A percentile compares a stretch with the other conserved stretches of the same genome.
Evolutionary conservation across 176 grass and related monocot species (phyloP).

Genomic region (Phragmites australis): DNA sequence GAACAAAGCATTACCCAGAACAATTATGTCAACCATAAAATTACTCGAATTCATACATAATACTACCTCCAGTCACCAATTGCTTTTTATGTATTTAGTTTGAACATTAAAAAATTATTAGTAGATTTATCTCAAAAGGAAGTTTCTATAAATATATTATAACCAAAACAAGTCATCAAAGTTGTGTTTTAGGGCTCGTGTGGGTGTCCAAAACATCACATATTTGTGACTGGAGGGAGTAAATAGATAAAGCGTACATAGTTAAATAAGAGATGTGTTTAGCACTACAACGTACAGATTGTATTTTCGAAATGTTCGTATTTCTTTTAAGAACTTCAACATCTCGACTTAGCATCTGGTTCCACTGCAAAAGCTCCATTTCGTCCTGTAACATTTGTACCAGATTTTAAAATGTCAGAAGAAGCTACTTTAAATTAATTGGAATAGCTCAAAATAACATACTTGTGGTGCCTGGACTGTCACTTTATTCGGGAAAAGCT

Average conservation of each 20-base stretch:
- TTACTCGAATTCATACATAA: not conserved
- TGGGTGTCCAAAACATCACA: too few relatives aligned
- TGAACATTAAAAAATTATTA: too few relatives aligned
- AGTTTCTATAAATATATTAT: too few relatives aligned
- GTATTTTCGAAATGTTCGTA: constrained; percentile 75
- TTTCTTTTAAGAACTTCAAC: constrained; percentile 86
- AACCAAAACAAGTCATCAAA: too few relatives aligned
- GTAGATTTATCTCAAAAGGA: too few relatives aligned
- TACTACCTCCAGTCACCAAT: too few relatives aligned
- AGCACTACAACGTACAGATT: constrained; percentile 62
- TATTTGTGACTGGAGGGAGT: too few relatives aligned
- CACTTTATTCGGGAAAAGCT: constrained; percentile 97
- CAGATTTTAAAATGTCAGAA: constrained; percentile 29
- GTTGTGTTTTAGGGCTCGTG: too few relatives aligned
- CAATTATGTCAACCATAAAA: not conserved
- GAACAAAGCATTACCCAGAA: not conserved
- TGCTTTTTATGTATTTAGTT: too few relatives aligned
- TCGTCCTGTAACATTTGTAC: constrained; percentile 66
- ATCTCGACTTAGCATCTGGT: constrained; percentile 75
- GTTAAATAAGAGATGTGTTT: not conserved
- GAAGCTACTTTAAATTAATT: constrained; percentile 24
- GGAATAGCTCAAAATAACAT: constrained; percentile 25
- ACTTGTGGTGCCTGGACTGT: constrained; percentile 77
- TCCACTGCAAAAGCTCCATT: constrained; percentile 69
- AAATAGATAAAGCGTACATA: too few relatives aligned